phyloP scores from a whole-genome alignment of 306 rosid species.

The Vicia faba region DNA sequence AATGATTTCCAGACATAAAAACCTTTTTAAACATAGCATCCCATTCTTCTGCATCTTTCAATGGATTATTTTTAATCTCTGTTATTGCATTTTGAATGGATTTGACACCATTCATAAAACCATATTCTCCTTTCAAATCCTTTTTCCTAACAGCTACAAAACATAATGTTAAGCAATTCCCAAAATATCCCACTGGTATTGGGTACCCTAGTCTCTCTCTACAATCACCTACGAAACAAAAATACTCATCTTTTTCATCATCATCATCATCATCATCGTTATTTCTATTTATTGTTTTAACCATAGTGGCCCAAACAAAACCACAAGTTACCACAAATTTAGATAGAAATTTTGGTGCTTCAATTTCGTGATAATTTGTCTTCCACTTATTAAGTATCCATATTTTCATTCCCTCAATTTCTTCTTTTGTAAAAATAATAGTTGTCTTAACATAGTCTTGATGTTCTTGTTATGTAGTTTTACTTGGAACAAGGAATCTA shows the following conservation, averaged over 20 bases:
- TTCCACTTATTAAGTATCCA: conserved; percentile 21
- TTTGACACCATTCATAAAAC: conserved; percentile 39
- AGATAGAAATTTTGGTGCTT: conserved; percentile 26
- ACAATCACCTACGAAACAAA: conserved; percentile 44
- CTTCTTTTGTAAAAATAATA: conserved; percentile 26
- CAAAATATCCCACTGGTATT: conserved; percentile 43
- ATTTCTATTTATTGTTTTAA: conserved; percentile 34
- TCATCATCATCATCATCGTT: background rate
- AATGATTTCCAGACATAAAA: conserved; percentile 26
- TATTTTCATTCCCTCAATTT: conserved; percentile 29
- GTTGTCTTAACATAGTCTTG: conserved; percentile 42
- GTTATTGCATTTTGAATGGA: conserved; percentile 24
- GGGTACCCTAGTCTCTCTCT: no score
- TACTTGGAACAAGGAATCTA: conserved; percentile 20
- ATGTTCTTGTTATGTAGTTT: background rate
- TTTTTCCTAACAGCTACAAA: conserved; percentile 31
- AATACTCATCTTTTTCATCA: conserved; percentile 36
- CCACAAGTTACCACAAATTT: conserved; percentile 43
- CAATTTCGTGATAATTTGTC: background rate
- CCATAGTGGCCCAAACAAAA: conserved; percentile 35
- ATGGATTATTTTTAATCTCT: conserved; percentile 27
- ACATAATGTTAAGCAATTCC: conserved; percentile 42
- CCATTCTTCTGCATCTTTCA: conserved; percentile 36
- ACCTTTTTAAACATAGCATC: conserved; percentile 26
- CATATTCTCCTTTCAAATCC: conserved; percentile 35